These are phyloP conservation scores for Tylopilus sp. DNA, from an alignment of 768 basidiomycete genomes.

Conservation along the genomic window DNA sequence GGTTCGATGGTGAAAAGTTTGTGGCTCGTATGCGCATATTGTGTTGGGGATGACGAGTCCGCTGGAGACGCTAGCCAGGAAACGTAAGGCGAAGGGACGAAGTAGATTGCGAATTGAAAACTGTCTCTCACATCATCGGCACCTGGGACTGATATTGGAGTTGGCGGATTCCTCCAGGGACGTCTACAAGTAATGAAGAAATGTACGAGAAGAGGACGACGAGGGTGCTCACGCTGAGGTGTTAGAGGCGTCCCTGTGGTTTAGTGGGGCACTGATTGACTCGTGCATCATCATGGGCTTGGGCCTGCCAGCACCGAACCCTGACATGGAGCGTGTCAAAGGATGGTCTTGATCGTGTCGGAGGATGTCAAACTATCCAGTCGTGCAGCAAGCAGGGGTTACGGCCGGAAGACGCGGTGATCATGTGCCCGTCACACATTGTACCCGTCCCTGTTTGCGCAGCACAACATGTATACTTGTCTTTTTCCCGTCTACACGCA, in stretches of 20 bases:
- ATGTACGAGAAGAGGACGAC: background rate
- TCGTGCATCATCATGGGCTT: slow-evolving; percentile 11
- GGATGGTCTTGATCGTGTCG: slow-evolving; percentile 11
- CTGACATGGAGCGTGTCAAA: slow-evolving; percentile 8
- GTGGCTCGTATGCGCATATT: slow-evolving; percentile 4
- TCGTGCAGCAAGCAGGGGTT: background rate
- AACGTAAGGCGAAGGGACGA: slow-evolving; percentile 5
- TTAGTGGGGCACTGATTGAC: slow-evolving; percentile 10
- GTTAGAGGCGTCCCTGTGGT: slow-evolving; percentile 31
- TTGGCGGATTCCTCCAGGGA: slow-evolving; percentile 21
- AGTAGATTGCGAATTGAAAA: background rate
- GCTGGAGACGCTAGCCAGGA: slow-evolving; percentile 7
- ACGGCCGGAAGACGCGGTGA: background rate
- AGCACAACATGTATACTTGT: too few species aligned
- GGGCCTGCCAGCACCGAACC: slow-evolving; percentile 9
- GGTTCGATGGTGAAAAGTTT: slow-evolving; percentile 10
- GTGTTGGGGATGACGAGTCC: slow-evolving; percentile 1
- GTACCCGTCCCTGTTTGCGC: too few species aligned
- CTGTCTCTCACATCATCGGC: slow-evolving; percentile 11
- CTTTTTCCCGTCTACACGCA: too few species aligned
- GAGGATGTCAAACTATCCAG: slow-evolving; percentile 1
- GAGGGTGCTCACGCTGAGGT: slow-evolving; percentile 15
- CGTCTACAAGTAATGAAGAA: slow-evolving; percentile 6
- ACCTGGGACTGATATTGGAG: slow-evolving; percentile 19
- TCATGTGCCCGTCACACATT: too few species aligned